Evolutionary conservation across 352 stramenopile species (phyloP).

Genomic region (Vaucheria bursata): DNA sequence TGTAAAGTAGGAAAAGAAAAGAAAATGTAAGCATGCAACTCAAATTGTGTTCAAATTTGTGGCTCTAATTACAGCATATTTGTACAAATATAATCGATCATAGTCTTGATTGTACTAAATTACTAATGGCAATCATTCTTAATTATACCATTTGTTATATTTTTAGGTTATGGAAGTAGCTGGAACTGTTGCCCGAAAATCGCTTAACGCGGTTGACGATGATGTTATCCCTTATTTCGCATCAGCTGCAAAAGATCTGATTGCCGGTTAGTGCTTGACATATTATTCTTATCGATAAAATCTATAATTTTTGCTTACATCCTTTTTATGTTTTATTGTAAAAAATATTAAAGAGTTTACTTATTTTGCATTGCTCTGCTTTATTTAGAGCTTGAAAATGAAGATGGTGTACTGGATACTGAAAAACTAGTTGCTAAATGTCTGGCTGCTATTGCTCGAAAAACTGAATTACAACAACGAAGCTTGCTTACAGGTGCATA

Average conservation of each 20-base stretch:
- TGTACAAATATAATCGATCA: too few species aligned
- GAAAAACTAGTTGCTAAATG: constrained; percentile 40
- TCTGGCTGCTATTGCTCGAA: constrained; percentile 41
- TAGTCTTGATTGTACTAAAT: too few species aligned
- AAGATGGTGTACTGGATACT: constrained; percentile 6
- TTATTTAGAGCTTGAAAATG: not conserved
- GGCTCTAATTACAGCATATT: too few species aligned
- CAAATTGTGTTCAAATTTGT: not conserved
- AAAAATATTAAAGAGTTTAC: too few species aligned
- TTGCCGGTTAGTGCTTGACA: constrained; percentile 15
- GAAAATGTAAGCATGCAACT: too few species aligned
- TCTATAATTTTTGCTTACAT: too few species aligned
- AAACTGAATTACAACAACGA: constrained; percentile 38
- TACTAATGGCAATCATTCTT: too few species aligned
- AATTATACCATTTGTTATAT: too few species aligned
- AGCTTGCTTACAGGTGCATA: constrained; percentile 15
- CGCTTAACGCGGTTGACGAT: constrained; percentile 32
- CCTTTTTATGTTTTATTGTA: too few species aligned
- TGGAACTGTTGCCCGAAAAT: constrained; percentile 27
- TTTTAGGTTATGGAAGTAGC: constrained; percentile 33
- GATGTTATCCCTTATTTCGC: constrained; percentile 39
- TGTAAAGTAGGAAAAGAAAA: too few species aligned
- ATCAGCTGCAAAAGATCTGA: constrained; percentile 28
- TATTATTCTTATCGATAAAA: too few species aligned
- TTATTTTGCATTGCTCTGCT: not conserved